These are phyloP conservation scores for Metarhizium guizhouense DNA, from an alignment of 2,329 filamentous ascomycete genomes.

Conservation along the genomic window DNA sequence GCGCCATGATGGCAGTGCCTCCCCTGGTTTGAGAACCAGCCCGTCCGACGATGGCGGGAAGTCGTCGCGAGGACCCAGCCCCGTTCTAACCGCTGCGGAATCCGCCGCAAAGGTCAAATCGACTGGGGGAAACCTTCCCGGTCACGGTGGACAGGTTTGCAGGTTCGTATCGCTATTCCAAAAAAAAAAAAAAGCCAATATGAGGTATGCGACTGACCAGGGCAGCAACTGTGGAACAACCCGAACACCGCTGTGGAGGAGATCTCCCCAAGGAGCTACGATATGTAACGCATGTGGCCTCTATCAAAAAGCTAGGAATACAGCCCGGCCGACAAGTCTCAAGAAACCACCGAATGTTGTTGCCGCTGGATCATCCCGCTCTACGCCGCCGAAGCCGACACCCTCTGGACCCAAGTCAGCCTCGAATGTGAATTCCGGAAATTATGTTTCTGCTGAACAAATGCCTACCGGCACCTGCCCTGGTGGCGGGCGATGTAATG, in stretches of 20 bases:
- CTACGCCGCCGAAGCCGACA: conserved; percentile 27
- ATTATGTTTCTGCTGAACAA: conserved; percentile 70
- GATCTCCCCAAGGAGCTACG: conserved; percentile 84
- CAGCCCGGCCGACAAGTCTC: conserved; percentile 79
- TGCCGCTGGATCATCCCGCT: conserved; percentile 31
- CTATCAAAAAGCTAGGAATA: conserved; percentile 89
- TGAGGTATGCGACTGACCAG: conserved; percentile 1
- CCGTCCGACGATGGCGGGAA: conserved; percentile 12
- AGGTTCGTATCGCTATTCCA: conserved; percentile 42
- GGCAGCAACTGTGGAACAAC: conserved; percentile 89
- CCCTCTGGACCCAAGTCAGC: conserved; percentile 30
- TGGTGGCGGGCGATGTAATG: conserved; percentile 89
- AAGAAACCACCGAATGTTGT: conserved; percentile 61
- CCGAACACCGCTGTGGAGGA: conserved; percentile 86
- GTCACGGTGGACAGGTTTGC: conserved; percentile 57
- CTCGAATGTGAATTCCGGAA: conserved; percentile 43
- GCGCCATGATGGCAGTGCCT: conserved; percentile 15
- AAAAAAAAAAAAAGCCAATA: background rate
- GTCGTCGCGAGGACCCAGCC: conserved; percentile 21
- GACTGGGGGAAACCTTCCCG: conserved; percentile 10
- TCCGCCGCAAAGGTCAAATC: conserved; percentile 8
- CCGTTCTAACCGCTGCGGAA: conserved; percentile 13
- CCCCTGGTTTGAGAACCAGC: conserved; percentile 18
- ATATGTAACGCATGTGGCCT: conserved; percentile 98
- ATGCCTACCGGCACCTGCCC: conserved; percentile 81